A percentile compares a stretch with the other conserved stretches of the same genome.
Evolutionary conservation across 139 green algal genomes (phyloP).

Genomic region (Mychonastes homosphaera): DNA sequence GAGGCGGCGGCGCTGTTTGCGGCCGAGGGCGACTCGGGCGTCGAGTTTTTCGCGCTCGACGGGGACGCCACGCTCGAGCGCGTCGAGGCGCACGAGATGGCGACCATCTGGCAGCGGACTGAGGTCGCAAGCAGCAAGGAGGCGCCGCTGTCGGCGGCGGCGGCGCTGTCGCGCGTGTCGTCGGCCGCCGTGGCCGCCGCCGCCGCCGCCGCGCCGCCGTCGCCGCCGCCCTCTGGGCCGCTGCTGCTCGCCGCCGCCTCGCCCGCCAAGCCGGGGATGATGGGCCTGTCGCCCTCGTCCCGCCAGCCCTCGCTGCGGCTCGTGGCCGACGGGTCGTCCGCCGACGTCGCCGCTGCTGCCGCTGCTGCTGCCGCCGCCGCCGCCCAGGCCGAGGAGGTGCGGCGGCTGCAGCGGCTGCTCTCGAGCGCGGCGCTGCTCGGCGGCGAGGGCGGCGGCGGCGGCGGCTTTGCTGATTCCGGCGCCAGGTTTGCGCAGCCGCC

Average conservation of each 20-base stretch:
- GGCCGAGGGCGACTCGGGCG: slow-evolving; percentile 34
- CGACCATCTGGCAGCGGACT: slow-evolving; percentile 16
- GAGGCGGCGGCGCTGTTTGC: slow-evolving; percentile 23
- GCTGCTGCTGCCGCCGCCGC: not conserved
- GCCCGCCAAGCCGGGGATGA: not conserved
- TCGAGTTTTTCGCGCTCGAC: slow-evolving; percentile 53
- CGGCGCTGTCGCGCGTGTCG: not conserved
- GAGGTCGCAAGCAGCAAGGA: not conserved
- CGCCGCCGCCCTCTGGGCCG: not conserved
- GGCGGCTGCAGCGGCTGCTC: slow-evolving; percentile 4
- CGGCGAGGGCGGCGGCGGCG: not conserved
- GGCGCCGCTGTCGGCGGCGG: not conserved
- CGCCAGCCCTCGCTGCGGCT: not conserved
- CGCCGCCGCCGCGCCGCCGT: not conserved
- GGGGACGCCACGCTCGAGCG: slow-evolving; percentile 30
- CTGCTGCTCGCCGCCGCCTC: not conserved
- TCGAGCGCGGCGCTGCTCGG: not conserved
- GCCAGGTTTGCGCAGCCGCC: not conserved
- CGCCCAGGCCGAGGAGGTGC: no score
- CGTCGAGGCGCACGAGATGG: slow-evolving; percentile 38
- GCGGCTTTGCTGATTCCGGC: no score
- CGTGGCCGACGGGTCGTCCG: not conserved
- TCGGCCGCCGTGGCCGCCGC: not conserved
- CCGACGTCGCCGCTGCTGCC: not conserved
- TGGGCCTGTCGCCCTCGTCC: not conserved